Evolutionary conservation across 805 yeast genomes (phyloP).

Genomic region (Yamadazyma laniorum): DNA sequence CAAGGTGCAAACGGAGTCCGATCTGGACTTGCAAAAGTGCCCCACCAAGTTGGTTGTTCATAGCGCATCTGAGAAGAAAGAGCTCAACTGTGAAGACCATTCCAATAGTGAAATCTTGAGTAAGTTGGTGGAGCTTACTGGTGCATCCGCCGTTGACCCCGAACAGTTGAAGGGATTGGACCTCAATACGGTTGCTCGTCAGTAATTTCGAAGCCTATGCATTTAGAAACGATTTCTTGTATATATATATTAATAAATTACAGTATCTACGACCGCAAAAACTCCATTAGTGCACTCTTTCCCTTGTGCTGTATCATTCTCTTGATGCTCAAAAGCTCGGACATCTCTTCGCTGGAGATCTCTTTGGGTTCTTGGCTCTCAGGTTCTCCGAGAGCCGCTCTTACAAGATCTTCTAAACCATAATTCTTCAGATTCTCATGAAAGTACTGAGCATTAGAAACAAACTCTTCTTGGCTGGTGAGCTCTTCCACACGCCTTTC

Average conservation of each 20-base stretch:
- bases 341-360: constrained; percentile 35
- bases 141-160: constrained; percentile 51
- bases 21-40: constrained; percentile 36
- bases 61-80: constrained; percentile 26
- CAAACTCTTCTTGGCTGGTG: constrained; percentile 9
- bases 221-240: constrained; percentile 1
- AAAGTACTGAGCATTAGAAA: constrained; percentile 8
- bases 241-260: constrained; percentile 6
- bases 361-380: neutral
- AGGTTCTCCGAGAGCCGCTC: constrained; percentile 30
- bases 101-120: constrained; percentile 53
- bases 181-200: neutral
- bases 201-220: neutral
- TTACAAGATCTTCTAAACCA: constrained; percentile 50
- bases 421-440: constrained; percentile 12
- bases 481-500: constrained; percentile 6
- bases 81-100: constrained; percentile 53
- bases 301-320: constrained; percentile 68
- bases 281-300: constrained; percentile 57
- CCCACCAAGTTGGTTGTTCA: constrained; percentile 47
- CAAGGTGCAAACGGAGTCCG: constrained; percentile 45
- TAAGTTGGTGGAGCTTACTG: constrained; percentile 50
- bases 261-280: constrained; percentile 38
- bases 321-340: constrained; percentile 55
- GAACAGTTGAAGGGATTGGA: constrained; percentile 38